Base-by-base conservation (phyloP, 2,329 filamentous ascomycete genomes). In the Tothia fuscella region DNA sequence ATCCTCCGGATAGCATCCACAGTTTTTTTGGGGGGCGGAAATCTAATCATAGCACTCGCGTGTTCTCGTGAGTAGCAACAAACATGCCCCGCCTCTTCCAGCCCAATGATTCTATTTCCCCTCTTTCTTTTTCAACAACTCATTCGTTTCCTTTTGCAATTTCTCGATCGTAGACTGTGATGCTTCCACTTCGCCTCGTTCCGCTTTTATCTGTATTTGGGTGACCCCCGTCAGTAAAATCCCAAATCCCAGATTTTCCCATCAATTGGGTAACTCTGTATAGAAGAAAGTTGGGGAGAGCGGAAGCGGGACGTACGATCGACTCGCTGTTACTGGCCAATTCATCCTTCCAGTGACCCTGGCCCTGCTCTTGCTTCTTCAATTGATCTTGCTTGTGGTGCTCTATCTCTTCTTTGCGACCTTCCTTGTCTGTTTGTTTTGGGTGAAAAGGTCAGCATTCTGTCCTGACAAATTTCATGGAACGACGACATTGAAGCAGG, bases 281-380 rank as follows among this genome's bases (percentile, higher is more conserved):
- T 13, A 5, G 6, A 20, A 6, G 16, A n/a, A 10, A 4, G 17
- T 13, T 32, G 20, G 38, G 20, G 17, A 14, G 24, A 26, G 29
- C 20, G 24, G 3, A 17, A 6, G 37, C 26, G 31, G 38, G 14
- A 22, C 71, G 49, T 63, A 91, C 70, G 51, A 75, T 76, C 58
- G 83, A 82, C 67, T 93, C 85, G 60, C 80, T 83, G 61, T 85
- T 76, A 38, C 78, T 82, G 3, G 84, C 83, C 38, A 93, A 68
- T 57, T 81, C 78, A 17, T 80, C 70, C 63, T 82, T 81, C 84
- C 85, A 91, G 56, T 85, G 71, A 41, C 70, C 79, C 57, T 75
- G 71, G 46, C 82, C 83, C 29, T 71, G 62, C 50, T 68, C 65
- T 58, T 61, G 58, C 45, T 59, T 59, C 46, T 61, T 58, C 45